Evolutionary conservation across 805 yeast species (phyloP).

Genomic region (Clavispora santaluciae): DNA sequence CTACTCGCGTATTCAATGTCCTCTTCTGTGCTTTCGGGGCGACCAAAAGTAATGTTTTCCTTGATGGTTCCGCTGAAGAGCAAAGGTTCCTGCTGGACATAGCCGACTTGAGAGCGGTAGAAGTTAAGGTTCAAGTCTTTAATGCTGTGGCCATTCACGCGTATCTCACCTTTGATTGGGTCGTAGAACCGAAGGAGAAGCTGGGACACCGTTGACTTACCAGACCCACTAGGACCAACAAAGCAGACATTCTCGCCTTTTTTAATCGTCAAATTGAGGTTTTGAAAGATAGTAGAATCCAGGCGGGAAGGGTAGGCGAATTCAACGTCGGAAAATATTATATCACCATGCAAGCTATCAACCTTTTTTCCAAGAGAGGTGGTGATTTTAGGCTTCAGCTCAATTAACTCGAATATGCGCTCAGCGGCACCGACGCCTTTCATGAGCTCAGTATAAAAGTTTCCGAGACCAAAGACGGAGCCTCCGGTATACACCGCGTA

Average conservation of each 20-base stretch:
- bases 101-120: slow-evolving; percentile 72
- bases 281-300: slow-evolving; percentile 58
- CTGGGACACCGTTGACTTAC: slow-evolving; percentile 85
- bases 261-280: slow-evolving; percentile 54
- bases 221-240: slow-evolving; percentile 97
- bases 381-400: slow-evolving; percentile 66
- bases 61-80: slow-evolving; percentile 79
- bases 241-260: slow-evolving; percentile 89
- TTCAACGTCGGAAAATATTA: slow-evolving; percentile 56
- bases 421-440: slow-evolving; percentile 97
- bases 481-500: slow-evolving; percentile 91
- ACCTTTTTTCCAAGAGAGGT: slow-evolving; percentile 57
- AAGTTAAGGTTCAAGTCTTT: slow-evolving; percentile 63
- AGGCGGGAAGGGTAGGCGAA: slow-evolving; percentile 86
- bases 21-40: slow-evolving; percentile 50
- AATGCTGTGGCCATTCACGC: slow-evolving; percentile 62
- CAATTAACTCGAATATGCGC: slow-evolving; percentile 81
- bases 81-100: slow-evolving; percentile 90
- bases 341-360: slow-evolving; percentile 45
- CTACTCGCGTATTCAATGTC: slow-evolving; percentile 57
- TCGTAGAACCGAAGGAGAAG: slow-evolving; percentile 80
- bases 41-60: slow-evolving; percentile 80
- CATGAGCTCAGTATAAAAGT: slow-evolving; percentile 91
- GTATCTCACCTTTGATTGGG: slow-evolving; percentile 59
- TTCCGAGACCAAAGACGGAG: slow-evolving; percentile 87